Base-by-base conservation (phyloP, 176 grass and related monocot species). In the Saccharum officinarum region DNA sequence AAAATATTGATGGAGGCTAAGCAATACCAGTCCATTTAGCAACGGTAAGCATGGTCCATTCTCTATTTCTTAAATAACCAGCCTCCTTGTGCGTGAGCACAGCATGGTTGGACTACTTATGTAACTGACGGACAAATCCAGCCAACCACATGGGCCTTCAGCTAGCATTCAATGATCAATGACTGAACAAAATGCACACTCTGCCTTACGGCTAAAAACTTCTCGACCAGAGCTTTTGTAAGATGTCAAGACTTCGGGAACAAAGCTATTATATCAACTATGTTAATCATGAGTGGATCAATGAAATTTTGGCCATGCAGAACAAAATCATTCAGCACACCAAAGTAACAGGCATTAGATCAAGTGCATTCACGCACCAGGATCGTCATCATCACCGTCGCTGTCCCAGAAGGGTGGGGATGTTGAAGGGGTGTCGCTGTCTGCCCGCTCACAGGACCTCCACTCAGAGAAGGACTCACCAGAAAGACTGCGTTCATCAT, bases 401-500 rank as follows among this genome's bases (percentile, higher is more conserved):
- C 80, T 93, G 74, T 95, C 93, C 93, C 93, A 98, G 54, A 95
- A 98, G 5, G 91, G 93, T 9, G 89, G 94, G 34, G 93, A 88
- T 1, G 93, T 98, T 1, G 96, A 98, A 82, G 93, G 88, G 76
- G 78, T 98, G 46, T 92, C 96, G 8, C 92, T 95, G 16, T 95
- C 93, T 26, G 86, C 88, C 25, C 95, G 93, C 18, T 94, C 96
- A 2, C 67, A 90, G 45, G 93, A 98, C 31, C 96, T 79, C 96
- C 93, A 98, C 83, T 98, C 96, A 8, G 89, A 88, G 81, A 92
- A 71, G 13, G 91, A 92, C 33, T 98, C 96, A 17, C 91, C 89
- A 8, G 89, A 90, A 15, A 90, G 69, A 74, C 84, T 80, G 74
- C 83, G 73, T 8, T 95, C 90, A 10, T 89, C 92, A 14, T 92